Evolutionary conservation across 768 basidiomycete genomes (phyloP).

Genomic region (Trametes cubensis): DNA sequence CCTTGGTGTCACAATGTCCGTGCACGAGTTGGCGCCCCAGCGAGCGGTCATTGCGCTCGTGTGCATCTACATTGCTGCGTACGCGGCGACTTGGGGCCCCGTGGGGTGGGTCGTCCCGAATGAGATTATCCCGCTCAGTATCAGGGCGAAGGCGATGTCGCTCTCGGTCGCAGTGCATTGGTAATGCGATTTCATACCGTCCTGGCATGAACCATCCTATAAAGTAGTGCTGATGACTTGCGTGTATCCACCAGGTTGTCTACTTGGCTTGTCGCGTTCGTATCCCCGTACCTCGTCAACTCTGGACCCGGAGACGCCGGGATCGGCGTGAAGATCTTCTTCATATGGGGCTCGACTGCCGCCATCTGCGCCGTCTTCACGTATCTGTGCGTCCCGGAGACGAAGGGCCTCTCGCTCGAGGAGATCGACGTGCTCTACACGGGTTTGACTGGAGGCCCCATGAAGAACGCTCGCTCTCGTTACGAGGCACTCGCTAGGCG

Average conservation of each 20-base stretch:
- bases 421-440: conserved; percentile 44
- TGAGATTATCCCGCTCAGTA: conserved; percentile 80
- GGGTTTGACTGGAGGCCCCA: conserved; percentile 23
- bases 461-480: too few species aligned
- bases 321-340: conserved; percentile 41
- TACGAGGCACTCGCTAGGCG: too few species aligned
- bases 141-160: conserved; percentile 81
- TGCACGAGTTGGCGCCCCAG: conserved; percentile 52
- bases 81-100: conserved; percentile 69
- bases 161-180: conserved; percentile 72
- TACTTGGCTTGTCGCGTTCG: conserved; percentile 46
- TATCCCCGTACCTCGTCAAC: conserved; percentile 37
- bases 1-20: conserved; percentile 50
- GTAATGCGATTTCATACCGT: conserved; percentile 23
- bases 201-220: too few species aligned
- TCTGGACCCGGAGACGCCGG: conserved; percentile 22
- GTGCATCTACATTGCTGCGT: conserved; percentile 48
- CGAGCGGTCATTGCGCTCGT: conserved; percentile 60
- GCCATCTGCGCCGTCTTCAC: conserved; percentile 39
- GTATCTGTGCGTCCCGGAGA: conserved; percentile 40
- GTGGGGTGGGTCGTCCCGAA: conserved; percentile 62
- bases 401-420: conserved; percentile 28
- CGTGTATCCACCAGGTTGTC: conserved; percentile 23
- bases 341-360: conserved; percentile 43
- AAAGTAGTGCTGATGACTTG: conserved; percentile 45